These are phyloP conservation scores for Moesziomyces aphidis DNA, from an alignment of 1,284 basidiomycete genomes.

Conservation along the genomic window DNA sequence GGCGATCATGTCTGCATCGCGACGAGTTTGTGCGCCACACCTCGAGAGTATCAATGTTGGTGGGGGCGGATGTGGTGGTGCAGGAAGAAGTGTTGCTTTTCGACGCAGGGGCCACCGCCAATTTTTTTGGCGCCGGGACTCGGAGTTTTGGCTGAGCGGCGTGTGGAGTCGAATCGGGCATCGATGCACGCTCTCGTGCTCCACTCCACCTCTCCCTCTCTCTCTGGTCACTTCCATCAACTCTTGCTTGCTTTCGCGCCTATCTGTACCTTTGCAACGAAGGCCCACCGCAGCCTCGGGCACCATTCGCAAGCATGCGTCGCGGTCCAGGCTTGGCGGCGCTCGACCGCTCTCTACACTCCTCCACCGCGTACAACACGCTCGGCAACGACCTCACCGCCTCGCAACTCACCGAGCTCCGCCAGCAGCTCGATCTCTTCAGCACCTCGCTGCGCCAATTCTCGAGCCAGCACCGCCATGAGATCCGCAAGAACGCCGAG, in stretches of 20 bases:
- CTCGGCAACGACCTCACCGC: constrained; percentile 83
- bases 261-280: not conserved
- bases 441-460: constrained; percentile 83
- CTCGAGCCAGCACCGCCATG: constrained; percentile 82
- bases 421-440: constrained; percentile 84
- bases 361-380: constrained; percentile 75
- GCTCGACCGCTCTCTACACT: constrained; percentile 69
- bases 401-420: constrained; percentile 81
- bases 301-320: constrained; percentile 66
- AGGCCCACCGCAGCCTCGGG: too few relatives aligned
- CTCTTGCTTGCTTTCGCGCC: not conserved
- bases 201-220: not conserved
- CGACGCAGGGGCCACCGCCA: constrained; percentile 12
- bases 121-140: constrained; percentile 1
- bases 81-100: too few relatives aligned
- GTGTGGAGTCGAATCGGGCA: not conserved
- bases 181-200: too few relatives aligned
- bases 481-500: constrained; percentile 84
- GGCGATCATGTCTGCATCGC: constrained; percentile 30
- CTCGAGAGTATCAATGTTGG: not conserved
- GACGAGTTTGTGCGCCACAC: not conserved
- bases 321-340: constrained; percentile 71
- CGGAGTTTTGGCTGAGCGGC: not conserved
- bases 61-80: not conserved
- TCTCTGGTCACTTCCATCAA: not conserved